Base-by-base conservation (phyloP, 768 basidiomycete genomes). In the Candolleomyces efflorescens region DNA sequence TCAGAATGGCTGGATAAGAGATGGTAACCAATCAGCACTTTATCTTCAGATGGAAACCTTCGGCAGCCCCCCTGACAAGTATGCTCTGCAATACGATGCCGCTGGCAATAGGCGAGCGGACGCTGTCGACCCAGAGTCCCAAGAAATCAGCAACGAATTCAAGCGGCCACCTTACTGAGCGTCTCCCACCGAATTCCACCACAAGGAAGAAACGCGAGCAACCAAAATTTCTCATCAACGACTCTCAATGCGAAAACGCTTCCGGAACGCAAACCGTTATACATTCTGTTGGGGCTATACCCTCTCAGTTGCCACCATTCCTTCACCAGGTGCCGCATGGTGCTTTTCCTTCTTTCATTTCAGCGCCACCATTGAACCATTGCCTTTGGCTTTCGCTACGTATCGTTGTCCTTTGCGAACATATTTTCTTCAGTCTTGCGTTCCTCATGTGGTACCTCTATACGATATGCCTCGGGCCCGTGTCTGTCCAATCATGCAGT, bases 41-140 rank as follows among this genome's bases (percentile, higher is more conserved):
- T 61, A 56, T 39, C 27, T 44, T 24, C 60, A 89, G 86, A 89
- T 89, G 87, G 78, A 85, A 58, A 84, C 84, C 13, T 85, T 86
- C 56, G 78, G 81, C 61, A 75, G 74, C 58, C 77, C 74, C 13
- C 65, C 73, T 5, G 78, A 77, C 43, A 78, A 73, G 52, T 71
- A 39, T 27, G 58, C 74, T 0, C 55, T 74, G 32, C 79, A 79
- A 53, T 88, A 85, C 63, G 85, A 87, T 62, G 81, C 77, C 0
- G 64, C 78, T n/a, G 86, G 86, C 39, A 77, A 79, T 36, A 59
- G 78, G n/a, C 64, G 75, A 59, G 62, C 65, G 18, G 78, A 79
- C 51, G 68, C 68, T 20, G 81, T 76, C 59, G 87, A 89, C 65
- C 75, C 80, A 9, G 87, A 89, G 68, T 76, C 82, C 17, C 84